Percentiles rank a stretch among this genome's conserved stretches.
Evolutionary conservation across 768 basidiomycete species (phyloP).

Genomic region (Agaricus sinodeliciosus): DNA sequence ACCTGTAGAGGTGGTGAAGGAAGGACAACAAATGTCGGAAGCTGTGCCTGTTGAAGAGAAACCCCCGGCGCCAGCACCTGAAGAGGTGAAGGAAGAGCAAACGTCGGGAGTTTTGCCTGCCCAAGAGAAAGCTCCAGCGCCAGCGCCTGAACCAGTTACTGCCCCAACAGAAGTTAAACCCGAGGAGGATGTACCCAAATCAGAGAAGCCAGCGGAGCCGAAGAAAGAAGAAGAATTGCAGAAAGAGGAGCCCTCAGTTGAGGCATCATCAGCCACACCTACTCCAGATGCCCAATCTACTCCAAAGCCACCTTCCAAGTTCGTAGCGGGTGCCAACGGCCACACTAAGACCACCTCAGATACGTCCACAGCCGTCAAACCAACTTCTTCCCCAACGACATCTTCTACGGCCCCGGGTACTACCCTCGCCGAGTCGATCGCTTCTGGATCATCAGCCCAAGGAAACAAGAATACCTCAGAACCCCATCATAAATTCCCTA

Average conservation of each 20-base stretch:
- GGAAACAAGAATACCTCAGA: background rate
- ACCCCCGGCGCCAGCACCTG: background rate
- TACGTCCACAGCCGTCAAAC: constrained; percentile 13
- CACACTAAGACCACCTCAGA: constrained; percentile 6
- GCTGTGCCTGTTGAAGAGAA: constrained; percentile 8
- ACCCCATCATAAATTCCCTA: background rate
- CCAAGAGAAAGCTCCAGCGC: background rate
- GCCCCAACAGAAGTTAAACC: constrained; percentile 1
- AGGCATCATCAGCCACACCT: constrained; percentile 4
- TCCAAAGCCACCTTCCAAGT: background rate
- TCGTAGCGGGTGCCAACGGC: background rate
- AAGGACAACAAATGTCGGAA: background rate
- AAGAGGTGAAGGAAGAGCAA: background rate
- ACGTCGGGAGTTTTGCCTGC: background rate
- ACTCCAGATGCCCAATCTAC: background rate
- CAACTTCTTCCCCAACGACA: constrained; percentile 19
- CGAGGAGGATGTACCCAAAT: background rate
- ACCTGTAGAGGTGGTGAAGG: background rate
- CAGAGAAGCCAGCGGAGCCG: background rate
- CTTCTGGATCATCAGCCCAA: constrained; percentile 19
- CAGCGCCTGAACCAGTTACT: constrained; percentile 4
- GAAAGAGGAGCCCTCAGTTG: background rate
- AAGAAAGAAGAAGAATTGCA: background rate
- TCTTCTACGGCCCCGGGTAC: constrained; percentile 15
- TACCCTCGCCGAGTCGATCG: constrained; percentile 15